Percentiles rank a stretch among this genome's conserved stretches.
Conservation (phyloP, 495 filamentous ascomycete genomes). For the Mycothermus thermophilus region DNA sequence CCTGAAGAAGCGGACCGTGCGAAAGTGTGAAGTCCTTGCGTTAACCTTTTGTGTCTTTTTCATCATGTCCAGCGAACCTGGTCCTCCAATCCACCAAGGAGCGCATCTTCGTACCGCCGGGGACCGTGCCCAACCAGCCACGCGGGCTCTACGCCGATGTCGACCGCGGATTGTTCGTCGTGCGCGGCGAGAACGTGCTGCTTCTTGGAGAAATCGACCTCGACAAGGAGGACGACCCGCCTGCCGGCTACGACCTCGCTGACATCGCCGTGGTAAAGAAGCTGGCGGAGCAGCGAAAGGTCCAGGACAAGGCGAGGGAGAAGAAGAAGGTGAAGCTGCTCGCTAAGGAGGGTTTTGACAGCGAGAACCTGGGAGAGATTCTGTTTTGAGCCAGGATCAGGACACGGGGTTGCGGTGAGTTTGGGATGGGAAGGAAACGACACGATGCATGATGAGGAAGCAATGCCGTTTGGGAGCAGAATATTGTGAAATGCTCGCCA, state of each 20-base stretch:
- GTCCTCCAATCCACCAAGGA: slow-evolving; percentile 87
- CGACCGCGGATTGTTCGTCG: slow-evolving; percentile 68
- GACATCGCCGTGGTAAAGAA: slow-evolving; percentile 55
- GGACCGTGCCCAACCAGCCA: slow-evolving; percentile 11
- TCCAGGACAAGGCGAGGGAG: slow-evolving; percentile 53
- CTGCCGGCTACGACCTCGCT: slow-evolving; percentile 51
- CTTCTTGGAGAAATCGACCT: slow-evolving; percentile 90
- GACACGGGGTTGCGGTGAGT: not conserved
- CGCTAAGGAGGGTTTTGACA: slow-evolving; percentile 68
- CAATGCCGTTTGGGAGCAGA: slow-evolving; percentile 37
- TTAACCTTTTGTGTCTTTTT: no score
- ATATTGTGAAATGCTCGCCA: slow-evolving; percentile 63
- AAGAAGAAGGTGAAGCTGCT: slow-evolving; percentile 57
- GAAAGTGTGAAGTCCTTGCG: no score
- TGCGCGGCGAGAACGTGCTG: slow-evolving; percentile 86
- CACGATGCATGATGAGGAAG: not conserved
- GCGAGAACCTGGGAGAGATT: slow-evolving; percentile 65
- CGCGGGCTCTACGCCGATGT: slow-evolving; percentile 62
- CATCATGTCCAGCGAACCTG: slow-evolving; percentile 84
- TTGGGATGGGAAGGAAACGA: not conserved
- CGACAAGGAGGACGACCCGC: slow-evolving; percentile 83
- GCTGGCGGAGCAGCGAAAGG: slow-evolving; percentile 54
- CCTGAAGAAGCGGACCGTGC: no score
- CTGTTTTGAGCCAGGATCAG: slow-evolving; percentile 35
- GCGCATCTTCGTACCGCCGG: slow-evolving; percentile 53